These are phyloP conservation scores for Lichtheimia ornata DNA, from an alignment of 371 early-diverging fungal genomes.

Conservation along the genomic window DNA sequence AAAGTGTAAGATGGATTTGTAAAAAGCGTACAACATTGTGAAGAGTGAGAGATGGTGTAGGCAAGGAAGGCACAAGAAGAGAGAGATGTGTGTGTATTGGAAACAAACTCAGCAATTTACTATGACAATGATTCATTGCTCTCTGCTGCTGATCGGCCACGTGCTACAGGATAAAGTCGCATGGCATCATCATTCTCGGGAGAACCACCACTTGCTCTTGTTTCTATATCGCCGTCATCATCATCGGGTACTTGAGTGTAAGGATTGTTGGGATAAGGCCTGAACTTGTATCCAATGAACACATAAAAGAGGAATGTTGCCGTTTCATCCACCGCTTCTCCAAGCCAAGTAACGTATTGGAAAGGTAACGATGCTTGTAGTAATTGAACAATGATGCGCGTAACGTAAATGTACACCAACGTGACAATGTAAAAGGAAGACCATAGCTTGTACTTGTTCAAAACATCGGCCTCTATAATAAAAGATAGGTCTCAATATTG, in stretches of 20 bases:
- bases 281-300: constrained; percentile 53
- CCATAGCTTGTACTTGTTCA: constrained; percentile 60
- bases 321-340: constrained; percentile 51
- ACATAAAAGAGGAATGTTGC: constrained; percentile 54
- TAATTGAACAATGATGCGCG: constrained; percentile 52
- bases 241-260: constrained; percentile 51
- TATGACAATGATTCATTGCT: neutral
- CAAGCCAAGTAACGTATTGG: constrained; percentile 56
- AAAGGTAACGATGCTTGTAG: constrained; percentile 54
- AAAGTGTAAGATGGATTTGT: neutral
- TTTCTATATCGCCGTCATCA: constrained; percentile 26
- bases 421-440: constrained; percentile 60
- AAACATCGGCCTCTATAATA: constrained; percentile 38
- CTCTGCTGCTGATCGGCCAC: constrained; percentile 6
- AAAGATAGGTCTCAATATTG: neutral
- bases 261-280: constrained; percentile 57
- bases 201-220: constrained; percentile 2
- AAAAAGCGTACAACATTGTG: neutral
- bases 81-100: too few relatives aligned
- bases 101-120: too few relatives aligned
- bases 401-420: constrained; percentile 55
- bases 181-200: constrained; percentile 2
- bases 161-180: constrained; percentile 13
- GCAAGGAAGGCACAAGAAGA: too few relatives aligned
- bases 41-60: too few relatives aligned